These are phyloP conservation scores for Phytophthora ramorum DNA, from an alignment of 352 stramenopile genomes.

Conservation along the genomic window DNA sequence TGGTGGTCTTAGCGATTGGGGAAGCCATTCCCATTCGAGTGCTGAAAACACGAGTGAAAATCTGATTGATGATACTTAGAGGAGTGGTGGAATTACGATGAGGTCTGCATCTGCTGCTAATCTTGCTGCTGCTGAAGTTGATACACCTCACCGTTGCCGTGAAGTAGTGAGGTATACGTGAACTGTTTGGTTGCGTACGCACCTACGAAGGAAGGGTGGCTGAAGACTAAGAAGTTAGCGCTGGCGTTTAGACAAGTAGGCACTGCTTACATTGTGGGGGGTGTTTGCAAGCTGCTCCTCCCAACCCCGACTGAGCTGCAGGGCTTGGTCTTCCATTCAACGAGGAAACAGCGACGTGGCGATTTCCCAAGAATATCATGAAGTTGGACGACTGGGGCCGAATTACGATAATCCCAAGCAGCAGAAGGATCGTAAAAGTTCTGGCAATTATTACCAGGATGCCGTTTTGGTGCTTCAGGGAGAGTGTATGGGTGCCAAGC, in stretches of 20 bases:
- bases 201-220: not conserved
- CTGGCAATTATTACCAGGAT: not conserved
- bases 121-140: not conserved
- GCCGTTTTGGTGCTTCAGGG: not conserved
- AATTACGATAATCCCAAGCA: not conserved
- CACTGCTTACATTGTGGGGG: not conserved
- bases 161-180: not conserved
- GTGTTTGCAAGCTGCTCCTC: slow-evolving; percentile 1
- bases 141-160: not conserved
- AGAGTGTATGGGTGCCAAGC: not conserved
- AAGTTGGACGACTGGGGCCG: not conserved
- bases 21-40: not conserved
- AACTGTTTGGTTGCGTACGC: not conserved
- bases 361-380: not conserved
- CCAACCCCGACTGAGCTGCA: not conserved
- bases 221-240: slow-evolving; percentile 4
- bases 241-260: not conserved
- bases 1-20: not conserved
- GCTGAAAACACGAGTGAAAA: not conserved
- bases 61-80: not conserved
- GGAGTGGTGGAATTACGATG: not conserved
- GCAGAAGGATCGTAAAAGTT: not conserved
- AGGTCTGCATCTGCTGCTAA: not conserved
- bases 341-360: not conserved
- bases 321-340: not conserved